Conservation (phyloP, 2,329 filamentous ascomycete species). For the Emydomyces testavorans region DNA sequence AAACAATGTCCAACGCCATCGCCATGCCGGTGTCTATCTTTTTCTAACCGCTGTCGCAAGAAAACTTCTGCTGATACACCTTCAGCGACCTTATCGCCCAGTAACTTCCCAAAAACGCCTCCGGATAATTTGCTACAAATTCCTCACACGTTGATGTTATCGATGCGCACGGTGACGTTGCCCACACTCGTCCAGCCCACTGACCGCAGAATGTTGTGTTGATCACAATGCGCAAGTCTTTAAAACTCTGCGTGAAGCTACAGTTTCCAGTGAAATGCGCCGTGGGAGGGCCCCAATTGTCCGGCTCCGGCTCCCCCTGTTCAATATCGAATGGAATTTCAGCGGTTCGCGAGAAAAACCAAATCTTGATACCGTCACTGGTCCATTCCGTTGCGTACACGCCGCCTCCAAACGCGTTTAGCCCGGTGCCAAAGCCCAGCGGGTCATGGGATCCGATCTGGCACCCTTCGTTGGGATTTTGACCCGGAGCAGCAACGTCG, state of each 20-base stretch:
- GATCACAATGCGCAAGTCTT: conserved; percentile 35
- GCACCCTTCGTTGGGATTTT: conserved; percentile 34
- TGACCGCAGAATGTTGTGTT: conserved; percentile 46
- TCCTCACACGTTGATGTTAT: conserved; percentile 13
- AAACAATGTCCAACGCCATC: too few relatives aligned
- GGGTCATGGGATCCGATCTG: conserved; percentile 28
- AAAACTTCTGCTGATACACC: conserved; percentile 12
- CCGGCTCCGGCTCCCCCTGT: conserved; percentile 34
- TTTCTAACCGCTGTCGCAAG: neutral
- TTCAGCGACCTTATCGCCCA: conserved; percentile 16
- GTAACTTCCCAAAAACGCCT: conserved; percentile 13
- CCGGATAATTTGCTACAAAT: conserved; percentile 15
- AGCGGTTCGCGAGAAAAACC: conserved; percentile 38
- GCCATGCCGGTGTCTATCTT: neutral
- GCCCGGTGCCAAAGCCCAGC: conserved; percentile 40
- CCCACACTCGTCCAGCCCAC: conserved; percentile 37
- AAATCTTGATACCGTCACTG: conserved; percentile 38
- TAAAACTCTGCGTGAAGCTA: conserved; percentile 33
- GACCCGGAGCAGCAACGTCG: conserved; percentile 34
- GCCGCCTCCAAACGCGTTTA: conserved; percentile 43
- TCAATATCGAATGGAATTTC: conserved; percentile 38
- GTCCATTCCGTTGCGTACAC: conserved; percentile 42
- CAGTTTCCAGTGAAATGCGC: conserved; percentile 36
- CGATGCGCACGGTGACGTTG: conserved; percentile 7
- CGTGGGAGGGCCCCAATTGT: conserved; percentile 37